A percentile compares a stretch with the other conserved stretches of the same genome.
phyloP scores from a whole-genome alignment of 2,329 filamentous ascomycete genomes.

The Pestalotiopsis sp. region DNA sequence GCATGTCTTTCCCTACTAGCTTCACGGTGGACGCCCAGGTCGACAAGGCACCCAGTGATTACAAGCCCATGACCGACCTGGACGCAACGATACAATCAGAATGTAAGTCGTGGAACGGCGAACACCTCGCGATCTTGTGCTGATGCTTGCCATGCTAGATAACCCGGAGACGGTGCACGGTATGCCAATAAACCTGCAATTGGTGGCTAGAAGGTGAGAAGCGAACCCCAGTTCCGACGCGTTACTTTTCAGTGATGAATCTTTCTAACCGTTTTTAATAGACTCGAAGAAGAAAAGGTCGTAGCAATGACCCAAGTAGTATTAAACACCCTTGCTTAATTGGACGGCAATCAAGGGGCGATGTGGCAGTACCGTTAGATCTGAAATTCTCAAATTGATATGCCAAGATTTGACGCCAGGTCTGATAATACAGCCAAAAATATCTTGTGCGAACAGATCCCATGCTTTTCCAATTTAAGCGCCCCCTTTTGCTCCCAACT shows the following conservation, averaged over 20 bases:
- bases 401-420: too few species aligned
- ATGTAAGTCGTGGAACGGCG: slow-evolving; percentile 37
- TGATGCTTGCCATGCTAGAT: slow-evolving; percentile 30
- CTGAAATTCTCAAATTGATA: too few species aligned
- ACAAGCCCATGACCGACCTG: slow-evolving; percentile 36
- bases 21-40: slow-evolving; percentile 40
- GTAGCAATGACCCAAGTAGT: slow-evolving; percentile 32
- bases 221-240: not conserved
- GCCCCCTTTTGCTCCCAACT: not conserved
- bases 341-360: not conserved
- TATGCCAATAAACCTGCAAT: slow-evolving; percentile 44
- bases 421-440: not conserved
- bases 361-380: too few species aligned
- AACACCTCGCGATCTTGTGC: not conserved
- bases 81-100: slow-evolving; percentile 42
- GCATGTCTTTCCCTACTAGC: slow-evolving; percentile 49
- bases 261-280: slow-evolving; percentile 15
- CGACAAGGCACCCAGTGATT: slow-evolving; percentile 34
- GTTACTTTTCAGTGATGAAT: not conserved
- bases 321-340: slow-evolving; percentile 23
- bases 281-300: slow-evolving; percentile 35
- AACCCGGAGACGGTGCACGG: slow-evolving; percentile 41
- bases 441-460: not conserved
- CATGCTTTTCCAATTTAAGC: not conserved
- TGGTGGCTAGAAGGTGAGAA: slow-evolving; percentile 40